Conservation (phyloP, 768 basidiomycete species). For the Termitomyces sp. region DNA sequence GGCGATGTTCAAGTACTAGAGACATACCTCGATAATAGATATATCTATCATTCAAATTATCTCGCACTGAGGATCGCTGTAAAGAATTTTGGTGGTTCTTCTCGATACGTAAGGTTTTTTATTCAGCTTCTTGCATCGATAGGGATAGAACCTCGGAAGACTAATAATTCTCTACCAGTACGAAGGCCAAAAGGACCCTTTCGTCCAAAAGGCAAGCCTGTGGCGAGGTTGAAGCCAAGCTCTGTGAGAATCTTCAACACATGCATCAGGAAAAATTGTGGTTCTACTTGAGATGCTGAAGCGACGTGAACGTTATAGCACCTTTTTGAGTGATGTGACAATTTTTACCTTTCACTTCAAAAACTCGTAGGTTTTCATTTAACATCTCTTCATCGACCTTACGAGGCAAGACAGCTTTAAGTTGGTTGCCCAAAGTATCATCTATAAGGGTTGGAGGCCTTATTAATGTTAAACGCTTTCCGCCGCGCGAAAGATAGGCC, state of each 20-base stretch:
- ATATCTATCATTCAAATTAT: background rate
- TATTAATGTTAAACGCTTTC: constrained; percentile 47
- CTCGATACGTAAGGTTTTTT: background rate
- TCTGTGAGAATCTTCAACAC: constrained; percentile 53
- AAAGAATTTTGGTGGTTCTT: background rate
- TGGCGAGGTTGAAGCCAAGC: constrained; percentile 58
- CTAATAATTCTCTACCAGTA: constrained; percentile 52
- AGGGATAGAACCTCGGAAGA: constrained; percentile 45
- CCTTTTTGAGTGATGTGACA: background rate
- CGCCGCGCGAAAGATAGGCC: constrained; percentile 57
- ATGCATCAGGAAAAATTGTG: constrained; percentile 54
- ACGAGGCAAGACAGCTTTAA: constrained; percentile 31
- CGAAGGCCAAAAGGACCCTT: constrained; percentile 38
- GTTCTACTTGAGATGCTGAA: constrained; percentile 40
- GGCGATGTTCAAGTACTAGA: too few relatives aligned
- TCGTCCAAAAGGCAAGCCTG: constrained; percentile 56
- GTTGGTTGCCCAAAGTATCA: constrained; percentile 31
- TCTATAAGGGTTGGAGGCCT: constrained; percentile 39
- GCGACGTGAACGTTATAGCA: background rate
- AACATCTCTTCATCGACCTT: constrained; percentile 35
- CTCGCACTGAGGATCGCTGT: background rate
- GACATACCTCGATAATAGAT: background rate
- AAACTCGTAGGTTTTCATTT: constrained; percentile 46
- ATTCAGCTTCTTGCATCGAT: constrained; percentile 8
- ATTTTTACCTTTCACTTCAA: constrained; percentile 43